phyloP scores from a whole-genome alignment of 2,329 filamentous ascomycete species.

The Phyllosticta ampelicida region DNA sequence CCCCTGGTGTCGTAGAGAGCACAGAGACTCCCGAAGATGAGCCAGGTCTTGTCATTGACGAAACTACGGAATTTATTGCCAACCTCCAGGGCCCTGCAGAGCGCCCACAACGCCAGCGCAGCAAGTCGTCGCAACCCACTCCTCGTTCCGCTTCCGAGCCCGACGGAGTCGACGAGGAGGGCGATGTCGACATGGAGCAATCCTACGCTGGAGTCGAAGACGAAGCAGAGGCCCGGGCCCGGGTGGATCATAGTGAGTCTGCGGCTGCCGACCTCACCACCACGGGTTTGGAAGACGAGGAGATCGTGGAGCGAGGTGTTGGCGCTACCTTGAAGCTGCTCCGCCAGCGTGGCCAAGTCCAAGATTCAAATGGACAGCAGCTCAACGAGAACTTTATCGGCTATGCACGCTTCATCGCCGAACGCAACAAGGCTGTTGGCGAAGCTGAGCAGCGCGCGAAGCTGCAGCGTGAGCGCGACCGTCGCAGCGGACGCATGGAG shows the following conservation, averaged over 20 bases:
- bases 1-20: slow-evolving; percentile 43
- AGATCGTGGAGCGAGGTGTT: slow-evolving; percentile 65
- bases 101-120: slow-evolving; percentile 33
- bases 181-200: slow-evolving; percentile 44
- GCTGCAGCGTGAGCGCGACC: slow-evolving; percentile 77
- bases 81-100: slow-evolving; percentile 60
- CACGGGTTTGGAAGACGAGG: slow-evolving; percentile 76
- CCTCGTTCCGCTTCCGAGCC: slow-evolving; percentile 12
- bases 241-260: slow-evolving; percentile 30
- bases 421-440: slow-evolving; percentile 65
- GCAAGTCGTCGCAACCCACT: slow-evolving; percentile 23
- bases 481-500: slow-evolving; percentile 67
- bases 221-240: slow-evolving; percentile 32
- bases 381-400: slow-evolving; percentile 58
- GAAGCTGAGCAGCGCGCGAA: slow-evolving; percentile 73
- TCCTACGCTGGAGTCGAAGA: slow-evolving; percentile 43
- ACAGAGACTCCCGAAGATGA: slow-evolving; percentile 46
- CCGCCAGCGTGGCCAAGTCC: slow-evolving; percentile 72
- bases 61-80: slow-evolving; percentile 89
- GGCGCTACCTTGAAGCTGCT: slow-evolving; percentile 75
- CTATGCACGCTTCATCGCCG: slow-evolving; percentile 67
- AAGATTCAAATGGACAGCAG: slow-evolving; percentile 50
- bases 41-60: slow-evolving; percentile 78
- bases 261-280: slow-evolving; percentile 44
- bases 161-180: slow-evolving; percentile 33